phyloP scores from a whole-genome alignment of 1,139 yeast genomes.

The Blastobotrys capitulatus region DNA sequence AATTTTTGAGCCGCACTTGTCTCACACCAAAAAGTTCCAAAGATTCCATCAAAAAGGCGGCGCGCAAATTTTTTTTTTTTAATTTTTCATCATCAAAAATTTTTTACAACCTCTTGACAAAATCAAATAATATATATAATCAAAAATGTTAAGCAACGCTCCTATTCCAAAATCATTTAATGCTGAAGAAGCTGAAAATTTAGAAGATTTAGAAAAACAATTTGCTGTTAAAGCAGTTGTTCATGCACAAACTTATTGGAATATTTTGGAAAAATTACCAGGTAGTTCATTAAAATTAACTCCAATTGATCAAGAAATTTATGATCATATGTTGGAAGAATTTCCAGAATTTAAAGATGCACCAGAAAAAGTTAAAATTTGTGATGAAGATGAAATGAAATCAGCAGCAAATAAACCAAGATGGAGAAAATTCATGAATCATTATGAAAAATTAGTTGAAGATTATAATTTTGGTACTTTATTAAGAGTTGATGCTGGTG shows the following conservation, averaged over 20 bases:
- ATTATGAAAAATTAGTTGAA: constrained; percentile 64
- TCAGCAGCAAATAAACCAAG: constrained; percentile 70
- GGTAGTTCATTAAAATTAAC: constrained; percentile 79
- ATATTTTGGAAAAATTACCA: constrained; percentile 61
- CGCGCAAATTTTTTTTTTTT: background rate
- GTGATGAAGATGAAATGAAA: constrained; percentile 76
- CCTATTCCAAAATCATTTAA: constrained; percentile 34
- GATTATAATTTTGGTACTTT: constrained; percentile 96
- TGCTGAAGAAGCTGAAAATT: constrained; percentile 55
- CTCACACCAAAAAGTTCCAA: background rate
- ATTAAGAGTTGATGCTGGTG: constrained; percentile 61
- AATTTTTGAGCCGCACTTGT: background rate
- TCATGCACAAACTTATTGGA: constrained; percentile 92
- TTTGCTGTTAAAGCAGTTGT: constrained; percentile 96
- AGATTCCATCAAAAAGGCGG: background rate
- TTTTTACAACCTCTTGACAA: background rate
- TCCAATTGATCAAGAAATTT: constrained; percentile 73
- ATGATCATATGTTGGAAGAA: constrained; percentile 55
- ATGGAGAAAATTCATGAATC: constrained; percentile 87
- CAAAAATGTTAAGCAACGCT: background rate
- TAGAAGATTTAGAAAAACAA: constrained; percentile 82
- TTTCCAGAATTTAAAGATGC: constrained; percentile 76
- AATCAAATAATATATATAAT: background rate
- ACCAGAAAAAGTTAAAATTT: constrained; percentile 47
- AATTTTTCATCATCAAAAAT: constrained; percentile 1